Base-by-base conservation (phyloP, 2,329 filamentous ascomycete genomes). In the Sarocladium brachiariae region DNA sequence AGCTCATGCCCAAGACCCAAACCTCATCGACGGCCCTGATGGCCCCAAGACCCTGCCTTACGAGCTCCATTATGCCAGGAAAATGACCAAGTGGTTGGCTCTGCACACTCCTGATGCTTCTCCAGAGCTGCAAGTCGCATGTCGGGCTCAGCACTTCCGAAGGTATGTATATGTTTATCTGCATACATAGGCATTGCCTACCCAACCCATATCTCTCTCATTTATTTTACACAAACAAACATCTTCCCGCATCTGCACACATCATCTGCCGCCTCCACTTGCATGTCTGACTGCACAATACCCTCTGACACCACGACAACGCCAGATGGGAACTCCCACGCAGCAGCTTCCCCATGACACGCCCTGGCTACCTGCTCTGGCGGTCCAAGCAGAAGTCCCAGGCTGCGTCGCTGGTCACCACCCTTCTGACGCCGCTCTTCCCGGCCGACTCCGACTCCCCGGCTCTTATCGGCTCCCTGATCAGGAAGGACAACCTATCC, bases 71-170 rank as follows among this genome's bases (percentile, higher is more conserved):
- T 95, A 95, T 64, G 87, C 89, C 6, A 75, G 77, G 48, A 83
- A 89, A 66, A 91, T 91, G 85, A 89, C 85, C 48, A 69, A 72
- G 27, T 93, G 87, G 75, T 82, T 95, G 27, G 63, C 72, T 8
- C 68, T 75, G 14, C 80, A 83, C 54, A 68, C 69, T 8, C 81
- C 87, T 0, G 58, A 72, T 24, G 83, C 88, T 1, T 81, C 84
- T 2, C 82, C 84, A 1, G 68, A 79, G 21, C 74, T 95, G 50
- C 81, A 81, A 55, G 74, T 93, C 43, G 89, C 89, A 16, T 86
- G 90, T 57, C 83, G 88, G 56, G 89, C 88, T 10, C 89, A 95
- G 65, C 89, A 95, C 66, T 87, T 95, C 60, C 80, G 84, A 50
- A 83, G 87, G 68, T 30, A 30, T 30, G 13, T 30, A 30, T 30